A percentile compares a stretch with the other conserved stretches of the same genome.
Conservation (phyloP, 768 basidiomycete genomes). For the Dioszegia crocea region DNA sequence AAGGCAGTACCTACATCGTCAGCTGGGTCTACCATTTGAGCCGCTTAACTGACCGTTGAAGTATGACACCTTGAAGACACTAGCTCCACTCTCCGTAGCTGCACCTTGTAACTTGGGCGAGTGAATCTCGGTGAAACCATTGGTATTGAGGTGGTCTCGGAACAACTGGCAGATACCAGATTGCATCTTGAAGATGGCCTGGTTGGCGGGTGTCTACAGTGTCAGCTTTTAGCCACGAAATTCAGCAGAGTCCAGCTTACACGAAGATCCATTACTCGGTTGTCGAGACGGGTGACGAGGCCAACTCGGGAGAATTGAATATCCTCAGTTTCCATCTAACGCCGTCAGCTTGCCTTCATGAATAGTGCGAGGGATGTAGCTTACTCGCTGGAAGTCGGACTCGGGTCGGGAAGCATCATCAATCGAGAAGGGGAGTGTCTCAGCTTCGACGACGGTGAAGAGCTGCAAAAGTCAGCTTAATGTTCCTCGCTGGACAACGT, state of each 20-base stretch:
- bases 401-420: slow-evolving; percentile 89
- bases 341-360: slow-evolving; percentile 9
- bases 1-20: slow-evolving; percentile 68
- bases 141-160: slow-evolving; percentile 68
- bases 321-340: slow-evolving; percentile 50
- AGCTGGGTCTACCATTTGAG: background rate
- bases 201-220: slow-evolving; percentile 81
- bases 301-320: slow-evolving; percentile 62
- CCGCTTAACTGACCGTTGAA: slow-evolving; percentile 73
- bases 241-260: slow-evolving; percentile 53
- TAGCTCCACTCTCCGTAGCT: slow-evolving; percentile 93
- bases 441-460: slow-evolving; percentile 71
- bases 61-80: slow-evolving; percentile 95
- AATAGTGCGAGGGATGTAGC: slow-evolving; percentile 46
- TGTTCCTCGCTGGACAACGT: no score
- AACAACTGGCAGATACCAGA: slow-evolving; percentile 83
- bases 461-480: slow-evolving; percentile 57
- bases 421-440: slow-evolving; percentile 73
- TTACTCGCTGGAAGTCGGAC: slow-evolving; percentile 60
- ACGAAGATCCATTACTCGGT: slow-evolving; percentile 87
- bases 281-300: slow-evolving; percentile 89
- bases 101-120: slow-evolving; percentile 95
- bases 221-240: background rate
- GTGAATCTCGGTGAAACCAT: slow-evolving; percentile 90
- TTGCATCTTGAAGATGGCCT: slow-evolving; percentile 89